These are phyloP conservation scores for Anisodus acutangulus DNA, from an alignment of 257 asterid species.

Conservation along the genomic window DNA sequence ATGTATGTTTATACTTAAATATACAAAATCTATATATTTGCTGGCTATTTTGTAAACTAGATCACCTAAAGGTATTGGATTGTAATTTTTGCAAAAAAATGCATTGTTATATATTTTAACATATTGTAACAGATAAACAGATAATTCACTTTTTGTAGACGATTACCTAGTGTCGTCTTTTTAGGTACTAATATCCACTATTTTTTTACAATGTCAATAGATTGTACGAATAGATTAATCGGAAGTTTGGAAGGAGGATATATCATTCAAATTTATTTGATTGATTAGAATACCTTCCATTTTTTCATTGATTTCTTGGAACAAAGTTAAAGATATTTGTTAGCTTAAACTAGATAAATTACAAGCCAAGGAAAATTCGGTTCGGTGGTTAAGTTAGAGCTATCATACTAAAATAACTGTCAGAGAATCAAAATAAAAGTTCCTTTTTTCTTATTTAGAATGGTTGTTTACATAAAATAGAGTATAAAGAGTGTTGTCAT, in stretches of 20 bases:
- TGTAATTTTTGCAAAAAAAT: not conserved
- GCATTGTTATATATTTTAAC: not conserved
- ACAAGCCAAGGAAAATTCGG: not conserved
- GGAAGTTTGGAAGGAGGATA: not conserved
- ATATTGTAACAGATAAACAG: not conserved
- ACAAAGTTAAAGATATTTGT: not conserved
- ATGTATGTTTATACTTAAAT: too few species aligned
- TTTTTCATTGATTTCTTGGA: not conserved
- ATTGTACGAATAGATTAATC: not conserved
- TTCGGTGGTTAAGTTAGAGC: not conserved
- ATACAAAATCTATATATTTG: too few species aligned
- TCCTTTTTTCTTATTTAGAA: not conserved
- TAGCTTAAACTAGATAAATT: not conserved
- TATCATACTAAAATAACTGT: slow-evolving; percentile 8
- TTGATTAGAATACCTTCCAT: too few species aligned
- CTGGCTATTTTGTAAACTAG: too few species aligned
- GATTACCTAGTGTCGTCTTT: too few species aligned
- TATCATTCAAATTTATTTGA: not conserved
- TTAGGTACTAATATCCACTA: too few species aligned
- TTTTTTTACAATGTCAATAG: not conserved
- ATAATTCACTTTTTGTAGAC: too few species aligned
- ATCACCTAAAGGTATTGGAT: too few species aligned
- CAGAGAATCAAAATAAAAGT: not conserved
- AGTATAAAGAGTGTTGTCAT: not conserved
- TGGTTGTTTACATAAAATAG: not conserved